Base-by-base conservation (phyloP, 441 rosid species). In the Croton setiger region DNA sequence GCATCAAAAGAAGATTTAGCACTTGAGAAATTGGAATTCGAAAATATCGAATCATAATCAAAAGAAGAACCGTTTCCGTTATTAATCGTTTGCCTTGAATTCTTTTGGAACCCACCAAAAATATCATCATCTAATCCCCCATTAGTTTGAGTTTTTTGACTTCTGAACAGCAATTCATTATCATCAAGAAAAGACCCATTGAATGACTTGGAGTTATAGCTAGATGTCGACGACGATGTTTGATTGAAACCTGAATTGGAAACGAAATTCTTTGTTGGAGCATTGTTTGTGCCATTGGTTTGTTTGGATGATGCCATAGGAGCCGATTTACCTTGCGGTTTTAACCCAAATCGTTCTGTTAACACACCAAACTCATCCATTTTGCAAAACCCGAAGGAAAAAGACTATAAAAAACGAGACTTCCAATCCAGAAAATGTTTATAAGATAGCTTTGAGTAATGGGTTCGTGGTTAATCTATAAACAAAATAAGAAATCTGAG, bases 351-450 rank as follows among this genome's bases (percentile, higher is more conserved):
- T 14, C 87, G 83, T 82, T 92, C 90, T 57, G 99, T 92, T n/a
- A 92, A 80, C 23, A 86, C 89, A 47, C 94, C 91, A 63, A 94
- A 92, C 64, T 87, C 89, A 60, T 94, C 99, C 98, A 93, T 89
- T 0, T 2, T 62, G 39, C 39, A 11, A 20, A 63, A 31, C 58
- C 58, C 58, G 1, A 54, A 54, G 4, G 23, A 54, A 54, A 52
- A 1, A 54, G 7, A n/a, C 35, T 13, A 36, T 41, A 52, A 57
- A 64, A 23, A 20, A 57, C 14, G 9, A 3, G 18, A 33, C 10
- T 51, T 27, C n/a, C 5, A 15, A 35, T n/a, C 4, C 35, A 27
- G 33, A 12, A 48, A 64, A 12, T 33, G 47, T 10, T n/a, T 60
- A 51, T 0, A 3, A 49, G 0, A 35, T 13, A 69, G 5, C 51